phyloP scores from a whole-genome alignment of 2,329 filamentous ascomycete genomes.

The Exophiala dermatitidis region DNA sequence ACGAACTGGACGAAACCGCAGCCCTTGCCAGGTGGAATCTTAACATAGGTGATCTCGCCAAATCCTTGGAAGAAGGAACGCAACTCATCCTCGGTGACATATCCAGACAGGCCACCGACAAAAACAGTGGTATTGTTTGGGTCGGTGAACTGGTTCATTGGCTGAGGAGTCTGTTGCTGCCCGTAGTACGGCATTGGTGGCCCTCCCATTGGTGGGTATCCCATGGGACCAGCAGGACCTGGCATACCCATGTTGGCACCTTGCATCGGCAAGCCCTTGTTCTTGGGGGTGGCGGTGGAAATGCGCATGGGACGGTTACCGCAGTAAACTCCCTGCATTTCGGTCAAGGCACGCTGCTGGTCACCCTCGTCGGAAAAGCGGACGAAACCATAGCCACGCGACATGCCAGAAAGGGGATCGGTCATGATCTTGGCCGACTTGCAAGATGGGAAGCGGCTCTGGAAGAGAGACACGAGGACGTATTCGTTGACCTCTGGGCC shows the following conservation, averaged over 20 bases:
- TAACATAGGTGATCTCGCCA: conserved; percentile 98
- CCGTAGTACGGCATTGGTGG: conserved; percentile 63
- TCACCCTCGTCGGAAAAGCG: conserved; percentile 93
- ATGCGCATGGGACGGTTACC: conserved; percentile 98
- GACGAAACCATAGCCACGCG: conserved; percentile 94
- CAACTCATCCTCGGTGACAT: conserved; percentile 98
- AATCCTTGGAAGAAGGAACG: conserved; percentile 99
- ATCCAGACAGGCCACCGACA: conserved; percentile 91
- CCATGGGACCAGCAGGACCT: conserved; percentile 46
- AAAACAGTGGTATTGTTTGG: conserved; percentile 99
- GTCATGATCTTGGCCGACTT: conserved; percentile 99
- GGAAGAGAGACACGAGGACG: conserved; percentile 92
- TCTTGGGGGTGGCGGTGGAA: conserved; percentile 95
- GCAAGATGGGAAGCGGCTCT: conserved; percentile 91
- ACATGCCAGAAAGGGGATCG: conserved; percentile 94
- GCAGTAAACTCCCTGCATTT: conserved; percentile 99
- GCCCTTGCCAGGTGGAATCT: conserved; percentile 98
- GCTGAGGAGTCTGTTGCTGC: conserved; percentile 72
- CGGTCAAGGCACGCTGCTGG: conserved; percentile 87
- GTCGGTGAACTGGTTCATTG: conserved; percentile 99
- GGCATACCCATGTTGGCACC: conserved; percentile 50
- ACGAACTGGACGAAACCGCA: conserved; percentile 99
- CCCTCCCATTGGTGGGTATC: conserved; percentile 61
- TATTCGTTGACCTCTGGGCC: conserved; percentile 99
- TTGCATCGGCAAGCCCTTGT: conserved; percentile 49